These are phyloP conservation scores for Colletotrichum lentis DNA, from an alignment of 2,329 filamentous ascomycete species.

Conservation along the genomic window DNA sequence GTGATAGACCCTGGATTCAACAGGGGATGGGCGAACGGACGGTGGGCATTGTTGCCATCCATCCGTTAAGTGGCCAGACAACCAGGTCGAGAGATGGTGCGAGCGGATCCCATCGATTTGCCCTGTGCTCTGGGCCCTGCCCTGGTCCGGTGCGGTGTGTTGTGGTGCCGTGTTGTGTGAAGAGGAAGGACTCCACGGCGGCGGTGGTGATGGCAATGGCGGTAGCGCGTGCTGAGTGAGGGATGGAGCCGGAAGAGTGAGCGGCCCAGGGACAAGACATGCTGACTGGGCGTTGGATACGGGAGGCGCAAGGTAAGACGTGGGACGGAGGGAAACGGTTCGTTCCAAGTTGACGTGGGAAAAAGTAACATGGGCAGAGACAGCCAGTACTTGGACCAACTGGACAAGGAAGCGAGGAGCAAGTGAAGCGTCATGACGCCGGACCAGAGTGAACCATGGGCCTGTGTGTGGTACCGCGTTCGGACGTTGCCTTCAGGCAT, in stretches of 20 bases:
- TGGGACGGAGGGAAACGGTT: constrained; percentile 37
- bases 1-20: neutral
- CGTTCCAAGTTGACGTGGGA: constrained; percentile 33
- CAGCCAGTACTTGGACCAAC: constrained; percentile 11
- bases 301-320: constrained; percentile 24
- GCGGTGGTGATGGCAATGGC: constrained; percentile 7
- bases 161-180: neutral
- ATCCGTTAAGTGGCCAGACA: constrained; percentile 13
- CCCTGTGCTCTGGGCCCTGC: constrained; percentile 19
- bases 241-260: constrained; percentile 13
- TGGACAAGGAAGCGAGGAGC: constrained; percentile 23
- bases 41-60: neutral
- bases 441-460: constrained; percentile 15
- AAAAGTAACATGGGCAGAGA: constrained; percentile 35
- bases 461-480: neutral
- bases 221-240: constrained; percentile 20
- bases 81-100: constrained; percentile 6
- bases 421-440: constrained; percentile 19
- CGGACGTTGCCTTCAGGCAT: neutral
- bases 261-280: constrained; percentile 14
- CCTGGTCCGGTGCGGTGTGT: neutral
- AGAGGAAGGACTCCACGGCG: constrained; percentile 9
- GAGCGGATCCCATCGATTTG: constrained; percentile 8
- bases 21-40: constrained; percentile 8
- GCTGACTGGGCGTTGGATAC: constrained; percentile 15